A percentile compares a stretch with the other conserved stretches of the same genome.
These are phyloP conservation scores for Leccinellum luteum DNA, from an alignment of 768 basidiomycete species.

Conservation along the genomic window DNA sequence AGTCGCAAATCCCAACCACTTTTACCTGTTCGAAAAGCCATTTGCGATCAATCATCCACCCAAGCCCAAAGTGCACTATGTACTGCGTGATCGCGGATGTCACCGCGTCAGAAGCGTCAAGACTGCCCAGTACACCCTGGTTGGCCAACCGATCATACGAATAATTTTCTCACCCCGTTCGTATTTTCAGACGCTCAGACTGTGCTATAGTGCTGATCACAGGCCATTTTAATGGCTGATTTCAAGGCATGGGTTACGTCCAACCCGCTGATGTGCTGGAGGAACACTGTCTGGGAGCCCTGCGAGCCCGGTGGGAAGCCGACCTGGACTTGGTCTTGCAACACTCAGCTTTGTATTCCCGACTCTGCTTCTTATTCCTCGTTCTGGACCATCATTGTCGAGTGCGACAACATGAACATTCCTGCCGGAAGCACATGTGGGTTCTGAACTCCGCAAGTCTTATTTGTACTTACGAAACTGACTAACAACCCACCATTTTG, in stretches of 20 bases:
- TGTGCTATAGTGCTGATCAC: too few relatives aligned
- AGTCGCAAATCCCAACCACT: background rate
- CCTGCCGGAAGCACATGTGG: conserved; percentile 3
- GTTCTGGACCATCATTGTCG: background rate
- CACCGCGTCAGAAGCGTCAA: conserved; percentile 13
- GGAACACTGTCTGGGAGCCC: conserved; percentile 4
- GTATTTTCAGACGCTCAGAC: background rate
- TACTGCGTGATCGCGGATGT: conserved; percentile 6
- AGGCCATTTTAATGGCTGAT: background rate
- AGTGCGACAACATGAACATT: conserved; percentile 3
- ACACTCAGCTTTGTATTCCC: background rate
- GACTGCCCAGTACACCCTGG: background rate
- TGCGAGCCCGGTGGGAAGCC: background rate
- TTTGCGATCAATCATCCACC: conserved; percentile 1
- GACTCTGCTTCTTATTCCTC: background rate
- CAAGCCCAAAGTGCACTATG: background rate
- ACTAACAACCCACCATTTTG: background rate
- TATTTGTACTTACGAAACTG: background rate
- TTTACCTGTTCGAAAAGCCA: conserved; percentile 8
- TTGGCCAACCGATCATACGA: conserved; percentile 4
- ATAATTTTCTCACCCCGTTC: background rate
- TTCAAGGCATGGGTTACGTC: background rate
- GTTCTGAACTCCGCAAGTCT: background rate
- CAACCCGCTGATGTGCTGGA: background rate
- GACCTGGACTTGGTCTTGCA: background rate